Base-by-base conservation (phyloP, 768 basidiomycete species). In the Thelephora ganbajun region DNA sequence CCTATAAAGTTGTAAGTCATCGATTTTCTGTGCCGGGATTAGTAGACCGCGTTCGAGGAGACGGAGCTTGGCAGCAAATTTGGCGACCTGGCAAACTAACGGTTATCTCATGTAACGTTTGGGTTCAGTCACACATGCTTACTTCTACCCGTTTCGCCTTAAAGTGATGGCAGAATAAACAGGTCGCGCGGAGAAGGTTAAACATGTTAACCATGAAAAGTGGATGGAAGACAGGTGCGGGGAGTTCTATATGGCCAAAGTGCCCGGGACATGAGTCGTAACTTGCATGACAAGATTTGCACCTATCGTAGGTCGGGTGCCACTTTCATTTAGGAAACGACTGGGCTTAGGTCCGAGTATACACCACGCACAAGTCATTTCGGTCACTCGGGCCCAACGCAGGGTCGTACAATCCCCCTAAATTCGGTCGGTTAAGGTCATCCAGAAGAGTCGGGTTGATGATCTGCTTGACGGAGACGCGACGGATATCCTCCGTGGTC, bases 261-360 rank as follows among this genome's bases (percentile, higher is more conserved):
- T 99, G 96, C 14, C 96, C 96, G 1, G 96, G 93, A 63, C 96
- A 99, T 50, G 83, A 83, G 67, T 83, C 98, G 59, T 91, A 94
- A 43, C 80, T 87, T 57, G 96, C 76, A 49, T 76, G 83, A 61
- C 96, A 99, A 64, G 96, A 96, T 53, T 84, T 71, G 62, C 96
- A 99, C 50, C 94, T 99, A 60, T 19, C 43, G 22, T 35, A 50
- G 37, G 18, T 30, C 9, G 26, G 4, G 9, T 9, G 9, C 26
- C 5, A 9, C 9, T 30, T 30, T 9, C 26, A 30, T 30, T 45
- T 57, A 45, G 57, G 51, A 47, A 6, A 35, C 39, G 18, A 48
- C 46, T 37, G 22, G 22, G 39, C 9, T 43, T 42, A 44, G 43
- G 26, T 26, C 23, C 23, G 48, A 33, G 48, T 16, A 36, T 11